These are phyloP conservation scores for Diplodia mutila DNA, from an alignment of 2,329 filamentous ascomycete genomes.

Conservation along the genomic window DNA sequence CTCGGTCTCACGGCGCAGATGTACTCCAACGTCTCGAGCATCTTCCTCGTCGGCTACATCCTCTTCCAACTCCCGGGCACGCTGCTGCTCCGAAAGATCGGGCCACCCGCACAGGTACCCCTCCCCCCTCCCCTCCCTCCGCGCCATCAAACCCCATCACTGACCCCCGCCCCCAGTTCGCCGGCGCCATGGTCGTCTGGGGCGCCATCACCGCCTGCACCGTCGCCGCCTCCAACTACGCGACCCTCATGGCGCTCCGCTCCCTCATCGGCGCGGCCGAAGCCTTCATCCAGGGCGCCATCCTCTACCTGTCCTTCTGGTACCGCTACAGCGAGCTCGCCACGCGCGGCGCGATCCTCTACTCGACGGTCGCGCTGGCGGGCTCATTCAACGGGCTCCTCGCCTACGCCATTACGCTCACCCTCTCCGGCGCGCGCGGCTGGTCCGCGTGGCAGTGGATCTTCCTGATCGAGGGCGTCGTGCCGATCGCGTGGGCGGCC, in stretches of 20 bases:
- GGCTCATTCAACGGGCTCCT: neutral
- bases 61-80: constrained; percentile 9
- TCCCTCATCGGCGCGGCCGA: neutral
- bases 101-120: neutral
- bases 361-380: neutral
- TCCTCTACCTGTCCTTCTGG: constrained; percentile 11
- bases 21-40: neutral
- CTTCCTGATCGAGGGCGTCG: neutral
- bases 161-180: too few species aligned
- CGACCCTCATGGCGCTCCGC: constrained; percentile 1
- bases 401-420: neutral
- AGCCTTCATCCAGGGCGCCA: constrained; percentile 17
- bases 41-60: neutral
- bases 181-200: neutral
- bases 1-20: neutral
- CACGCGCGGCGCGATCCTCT: constrained; percentile 9
- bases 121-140: too few species aligned
- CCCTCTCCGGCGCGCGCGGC: neutral
- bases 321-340: constrained; percentile 12
- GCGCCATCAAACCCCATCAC: too few species aligned
- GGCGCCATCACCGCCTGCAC: neutral
- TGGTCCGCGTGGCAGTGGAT: constrained; percentile 1
- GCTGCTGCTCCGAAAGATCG: neutral
- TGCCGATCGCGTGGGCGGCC: neutral
- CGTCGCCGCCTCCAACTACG: neutral